These are phyloP conservation scores for Mycena amicta DNA, from an alignment of 768 basidiomycete genomes.

Conservation along the genomic window DNA sequence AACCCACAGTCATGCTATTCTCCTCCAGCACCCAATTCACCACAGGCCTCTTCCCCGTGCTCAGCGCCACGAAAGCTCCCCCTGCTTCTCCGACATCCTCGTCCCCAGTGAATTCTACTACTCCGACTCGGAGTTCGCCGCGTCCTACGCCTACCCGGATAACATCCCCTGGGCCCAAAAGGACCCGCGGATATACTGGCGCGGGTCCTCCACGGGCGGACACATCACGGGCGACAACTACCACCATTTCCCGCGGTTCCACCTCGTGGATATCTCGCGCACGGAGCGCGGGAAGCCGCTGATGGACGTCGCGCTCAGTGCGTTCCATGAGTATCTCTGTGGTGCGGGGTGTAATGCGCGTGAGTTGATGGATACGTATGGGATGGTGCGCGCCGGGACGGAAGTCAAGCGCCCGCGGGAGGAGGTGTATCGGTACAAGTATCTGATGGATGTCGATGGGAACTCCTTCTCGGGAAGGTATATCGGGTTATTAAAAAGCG, in stretches of 20 bases:
- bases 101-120: neutral
- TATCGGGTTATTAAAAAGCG: neutral
- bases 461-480: neutral
- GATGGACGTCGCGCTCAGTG: constrained; percentile 1
- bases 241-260: neutral
- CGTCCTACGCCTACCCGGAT: neutral
- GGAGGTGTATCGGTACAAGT: constrained; percentile 3
- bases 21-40: neutral
- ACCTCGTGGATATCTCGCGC: neutral
- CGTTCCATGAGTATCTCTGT: neutral
- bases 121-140: neutral
- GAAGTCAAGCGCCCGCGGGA: neutral
- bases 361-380: neutral
- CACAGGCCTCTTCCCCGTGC: neutral
- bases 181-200: neutral
- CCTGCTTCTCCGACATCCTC: neutral
- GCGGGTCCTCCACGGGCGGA: constrained; percentile 1
- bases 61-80: neutral
- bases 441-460: neutral
- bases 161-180: neutral
- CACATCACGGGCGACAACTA: neutral
- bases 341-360: neutral
- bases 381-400: neutral
- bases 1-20: neutral
- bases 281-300: neutral